Percentiles rank a stretch among this genome's conserved stretches.
Conservation (phyloP, 2,329 filamentous ascomycete genomes). For the Penicillium sumatraense region DNA sequence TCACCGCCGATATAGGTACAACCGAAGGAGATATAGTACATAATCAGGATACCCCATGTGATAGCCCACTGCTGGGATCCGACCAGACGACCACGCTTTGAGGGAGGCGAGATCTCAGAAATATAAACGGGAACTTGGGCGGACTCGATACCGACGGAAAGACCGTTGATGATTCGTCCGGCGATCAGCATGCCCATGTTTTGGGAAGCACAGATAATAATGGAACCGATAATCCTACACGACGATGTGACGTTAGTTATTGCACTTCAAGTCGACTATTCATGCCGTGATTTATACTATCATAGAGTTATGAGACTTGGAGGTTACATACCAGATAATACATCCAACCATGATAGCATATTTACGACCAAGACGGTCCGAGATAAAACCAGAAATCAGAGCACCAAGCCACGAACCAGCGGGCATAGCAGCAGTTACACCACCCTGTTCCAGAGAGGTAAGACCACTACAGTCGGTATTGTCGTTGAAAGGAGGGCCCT, state of each 20-base stretch:
- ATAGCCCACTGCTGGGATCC: slow-evolving; percentile 78
- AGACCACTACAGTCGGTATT: background rate
- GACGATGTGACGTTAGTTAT: background rate
- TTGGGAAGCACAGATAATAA: slow-evolving; percentile 8
- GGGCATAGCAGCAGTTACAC: slow-evolving; percentile 44
- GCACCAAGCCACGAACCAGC: slow-evolving; percentile 48
- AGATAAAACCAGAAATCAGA: slow-evolving; percentile 56
- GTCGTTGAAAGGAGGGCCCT: slow-evolving; percentile 8
- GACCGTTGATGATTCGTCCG: slow-evolving; percentile 72
- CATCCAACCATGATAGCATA: slow-evolving; percentile 52
- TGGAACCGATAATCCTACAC: slow-evolving; percentile 7
- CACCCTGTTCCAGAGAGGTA: slow-evolving; percentile 32
- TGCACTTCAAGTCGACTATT: background rate
- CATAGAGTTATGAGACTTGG: background rate
- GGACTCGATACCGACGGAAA: slow-evolving; percentile 75
- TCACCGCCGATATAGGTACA: slow-evolving; percentile 63
- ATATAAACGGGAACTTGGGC: slow-evolving; percentile 67
- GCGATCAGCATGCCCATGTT: slow-evolving; percentile 59
- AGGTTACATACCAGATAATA: slow-evolving; percentile 8
- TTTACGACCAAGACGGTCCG: slow-evolving; percentile 47
- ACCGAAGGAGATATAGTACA: slow-evolving; percentile 68
- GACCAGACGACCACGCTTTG: slow-evolving; percentile 65
- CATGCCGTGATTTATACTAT: background rate
- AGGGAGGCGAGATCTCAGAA: slow-evolving; percentile 64
- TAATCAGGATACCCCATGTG: slow-evolving; percentile 71